A percentile compares a stretch with the other conserved stretches of the same genome.
phyloP scores from a whole-genome alignment of 2,329 filamentous ascomycete genomes.

The Tolypocladium cylindrosporum region DNA sequence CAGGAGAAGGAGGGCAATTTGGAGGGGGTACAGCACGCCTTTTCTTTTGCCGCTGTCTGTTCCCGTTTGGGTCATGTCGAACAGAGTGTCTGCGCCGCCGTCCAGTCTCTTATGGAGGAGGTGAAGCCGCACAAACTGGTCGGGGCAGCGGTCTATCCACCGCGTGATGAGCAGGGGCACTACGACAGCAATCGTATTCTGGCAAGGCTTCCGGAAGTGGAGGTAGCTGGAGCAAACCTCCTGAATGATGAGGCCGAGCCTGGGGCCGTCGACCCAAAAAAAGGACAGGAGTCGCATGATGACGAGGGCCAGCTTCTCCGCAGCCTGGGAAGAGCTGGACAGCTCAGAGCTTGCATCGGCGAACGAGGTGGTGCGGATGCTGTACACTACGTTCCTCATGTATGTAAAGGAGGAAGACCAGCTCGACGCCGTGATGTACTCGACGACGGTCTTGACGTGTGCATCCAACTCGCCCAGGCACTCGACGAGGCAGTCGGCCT shows the following conservation, averaged over 20 bases:
- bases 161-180: constrained; percentile 53
- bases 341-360: constrained; percentile 25
- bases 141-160: constrained; percentile 56
- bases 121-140: constrained; percentile 56
- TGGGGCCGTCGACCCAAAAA: constrained; percentile 54
- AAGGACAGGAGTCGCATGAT: constrained; percentile 50
- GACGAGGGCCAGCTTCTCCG: constrained; percentile 42
- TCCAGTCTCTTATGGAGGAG: constrained; percentile 51
- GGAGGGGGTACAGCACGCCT: constrained; percentile 49
- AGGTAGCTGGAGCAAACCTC: constrained; percentile 59
- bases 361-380: constrained; percentile 33
- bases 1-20: constrained; percentile 52
- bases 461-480: constrained; percentile 39
- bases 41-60: constrained; percentile 47
- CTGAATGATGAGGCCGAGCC: constrained; percentile 51
- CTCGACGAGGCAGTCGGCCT: constrained; percentile 17
- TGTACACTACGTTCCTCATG: constrained; percentile 41
- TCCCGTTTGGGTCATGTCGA: constrained; percentile 57
- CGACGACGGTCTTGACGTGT: constrained; percentile 45
- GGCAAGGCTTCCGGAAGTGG: constrained; percentile 53
- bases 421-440: constrained; percentile 55
- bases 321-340: constrained; percentile 30
- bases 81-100: constrained; percentile 54
- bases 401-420: constrained; percentile 53
- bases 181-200: constrained; percentile 52